Evolutionary conservation across 1,139 yeast genomes (phyloP).

Genomic region (Debaryomyces subglobosus): DNA sequence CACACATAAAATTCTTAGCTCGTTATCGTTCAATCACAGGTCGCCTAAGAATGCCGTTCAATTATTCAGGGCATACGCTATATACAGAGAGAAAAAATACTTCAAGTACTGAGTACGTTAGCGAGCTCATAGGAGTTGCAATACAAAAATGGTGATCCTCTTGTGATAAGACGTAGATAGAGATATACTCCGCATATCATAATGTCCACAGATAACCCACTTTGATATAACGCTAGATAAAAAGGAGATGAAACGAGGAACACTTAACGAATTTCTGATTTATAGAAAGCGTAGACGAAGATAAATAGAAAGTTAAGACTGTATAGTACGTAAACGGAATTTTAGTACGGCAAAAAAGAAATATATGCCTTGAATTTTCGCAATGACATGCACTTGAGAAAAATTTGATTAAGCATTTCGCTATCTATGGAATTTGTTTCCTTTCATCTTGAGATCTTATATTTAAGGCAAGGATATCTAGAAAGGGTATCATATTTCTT

Average conservation of each 20-base stretch:
- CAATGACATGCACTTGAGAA: conserved; percentile 14
- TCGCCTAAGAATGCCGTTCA: background rate
- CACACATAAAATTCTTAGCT: background rate
- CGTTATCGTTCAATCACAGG: background rate
- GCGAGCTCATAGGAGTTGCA: background rate
- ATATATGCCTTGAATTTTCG: conserved; percentile 8
- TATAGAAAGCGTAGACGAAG: background rate
- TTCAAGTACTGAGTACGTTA: background rate
- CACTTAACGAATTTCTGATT: background rate
- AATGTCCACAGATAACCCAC: background rate
- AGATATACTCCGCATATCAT: background rate
- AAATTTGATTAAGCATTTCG: conserved; percentile 4
- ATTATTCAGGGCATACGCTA: background rate
- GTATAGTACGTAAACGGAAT: conserved; percentile 4
- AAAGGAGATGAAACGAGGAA: background rate
- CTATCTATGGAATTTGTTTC: conserved; percentile 1
- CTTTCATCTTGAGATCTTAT: conserved; percentile 2
- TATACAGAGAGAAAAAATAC: background rate
- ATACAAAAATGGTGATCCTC: background rate
- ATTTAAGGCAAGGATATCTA: background rate
- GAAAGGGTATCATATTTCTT: background rate
- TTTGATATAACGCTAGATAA: background rate
- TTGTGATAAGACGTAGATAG: background rate
- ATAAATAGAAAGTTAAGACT: background rate
- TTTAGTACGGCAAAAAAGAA: conserved; percentile 7